These are phyloP conservation scores for Phenoliferia sp. DNA, from an alignment of 1,284 basidiomycete genomes.

Conservation along the genomic window DNA sequence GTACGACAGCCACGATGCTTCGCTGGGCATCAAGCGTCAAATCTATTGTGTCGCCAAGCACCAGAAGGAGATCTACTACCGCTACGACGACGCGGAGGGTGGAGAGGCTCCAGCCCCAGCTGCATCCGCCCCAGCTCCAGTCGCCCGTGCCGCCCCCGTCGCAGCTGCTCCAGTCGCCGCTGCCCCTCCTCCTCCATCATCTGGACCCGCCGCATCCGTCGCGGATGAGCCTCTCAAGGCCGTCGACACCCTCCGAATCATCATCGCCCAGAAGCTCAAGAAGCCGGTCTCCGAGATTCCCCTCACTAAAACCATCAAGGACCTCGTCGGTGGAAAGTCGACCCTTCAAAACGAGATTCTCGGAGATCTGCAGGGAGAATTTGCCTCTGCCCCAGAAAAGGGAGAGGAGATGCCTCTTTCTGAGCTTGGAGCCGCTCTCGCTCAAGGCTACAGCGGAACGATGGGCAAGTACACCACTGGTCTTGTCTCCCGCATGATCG, in stretches of 20 bases:
- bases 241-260: constrained; percentile 76
- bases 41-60: constrained; percentile 95
- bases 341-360: constrained; percentile 55
- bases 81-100: constrained; percentile 72
- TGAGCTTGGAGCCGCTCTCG: constrained; percentile 83
- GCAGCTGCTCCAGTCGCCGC: constrained; percentile 46
- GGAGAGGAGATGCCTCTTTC: constrained; percentile 94
- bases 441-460: constrained; percentile 73
- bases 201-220: constrained; percentile 63
- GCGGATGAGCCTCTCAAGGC: constrained; percentile 91
- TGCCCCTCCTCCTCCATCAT: constrained; percentile 48
- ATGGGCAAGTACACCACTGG: constrained; percentile 94
- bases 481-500: constrained; percentile 84
- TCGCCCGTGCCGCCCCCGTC: constrained; percentile 37
- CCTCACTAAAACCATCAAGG: constrained; percentile 93
- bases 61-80: constrained; percentile 93
- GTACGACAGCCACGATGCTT: constrained; percentile 86
- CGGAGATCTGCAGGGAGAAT: constrained; percentile 41
- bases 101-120: constrained; percentile 47
- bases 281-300: constrained; percentile 85
- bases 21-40: constrained; percentile 68
- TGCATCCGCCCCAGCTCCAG: constrained; percentile 41
- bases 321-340: constrained; percentile 96
- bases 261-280: constrained; percentile 98
- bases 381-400: constrained; percentile 83